Percentiles rank a stretch among this genome's conserved stretches.
These are phyloP conservation scores for Nicotiana sylvestris DNA, from an alignment of 257 asterid species.

Conservation along the genomic window DNA sequence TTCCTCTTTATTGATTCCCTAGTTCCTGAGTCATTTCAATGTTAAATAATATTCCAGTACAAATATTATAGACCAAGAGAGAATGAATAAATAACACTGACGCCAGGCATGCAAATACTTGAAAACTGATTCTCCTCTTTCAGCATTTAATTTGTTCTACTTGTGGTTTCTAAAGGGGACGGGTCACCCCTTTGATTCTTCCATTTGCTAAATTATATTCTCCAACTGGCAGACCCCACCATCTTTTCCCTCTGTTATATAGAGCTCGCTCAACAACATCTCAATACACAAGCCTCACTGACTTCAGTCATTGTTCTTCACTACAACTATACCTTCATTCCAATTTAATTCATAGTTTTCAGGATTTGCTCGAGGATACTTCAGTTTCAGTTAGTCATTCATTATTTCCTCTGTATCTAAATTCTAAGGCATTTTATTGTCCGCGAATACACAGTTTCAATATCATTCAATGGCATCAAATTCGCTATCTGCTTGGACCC, in stretches of 20 bases:
- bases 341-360: slow-evolving; percentile 1
- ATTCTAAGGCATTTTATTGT: not conserved
- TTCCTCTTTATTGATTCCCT: not conserved
- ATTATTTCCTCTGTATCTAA: not conserved
- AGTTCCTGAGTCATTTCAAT: not conserved
- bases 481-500: slow-evolving; percentile 54
- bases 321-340: not conserved
- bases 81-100: slow-evolving; percentile 13
- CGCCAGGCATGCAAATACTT: slow-evolving; percentile 15
- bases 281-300: slow-evolving; percentile 21
- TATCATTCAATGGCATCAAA: slow-evolving; percentile 43
- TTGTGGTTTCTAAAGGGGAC: slow-evolving; percentile 49
- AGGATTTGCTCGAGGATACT: not conserved
- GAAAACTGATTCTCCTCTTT: slow-evolving; percentile 16
- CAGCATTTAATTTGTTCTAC: not conserved
- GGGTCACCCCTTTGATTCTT: slow-evolving; percentile 45
- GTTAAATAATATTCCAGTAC: not conserved
- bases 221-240: slow-evolving; percentile 50
- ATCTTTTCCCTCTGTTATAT: slow-evolving; percentile 34
- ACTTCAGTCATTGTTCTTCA: slow-evolving; percentile 12
- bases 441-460: not conserved
- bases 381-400: not conserved
- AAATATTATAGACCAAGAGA: slow-evolving; percentile 19
- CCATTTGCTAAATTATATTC: slow-evolving; percentile 39
- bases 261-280: slow-evolving; percentile 17